A percentile compares a stretch with the other conserved stretches of the same genome.
phyloP scores from a whole-genome alignment of 2,329 filamentous ascomycete species.

The Phoma sp. region DNA sequence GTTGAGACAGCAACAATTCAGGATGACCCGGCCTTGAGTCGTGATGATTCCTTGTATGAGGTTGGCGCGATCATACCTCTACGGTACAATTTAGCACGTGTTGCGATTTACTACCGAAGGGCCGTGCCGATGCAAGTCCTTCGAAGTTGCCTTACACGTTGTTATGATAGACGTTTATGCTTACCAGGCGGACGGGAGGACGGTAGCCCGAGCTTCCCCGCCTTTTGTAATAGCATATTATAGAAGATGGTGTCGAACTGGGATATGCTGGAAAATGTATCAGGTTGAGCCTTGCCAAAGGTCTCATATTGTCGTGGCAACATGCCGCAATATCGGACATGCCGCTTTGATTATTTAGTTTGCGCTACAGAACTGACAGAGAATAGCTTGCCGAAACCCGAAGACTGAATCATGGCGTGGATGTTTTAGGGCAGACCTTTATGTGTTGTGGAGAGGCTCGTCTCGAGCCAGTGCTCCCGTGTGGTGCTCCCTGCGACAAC shows the following conservation, averaged over 20 bases:
- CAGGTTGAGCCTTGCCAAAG: not conserved
- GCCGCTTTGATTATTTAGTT: not conserved
- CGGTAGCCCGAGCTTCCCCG: slow-evolving; percentile 15
- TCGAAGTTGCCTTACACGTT: not conserved
- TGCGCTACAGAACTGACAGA: not conserved
- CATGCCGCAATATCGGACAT: slow-evolving; percentile 1
- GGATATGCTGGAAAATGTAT: not conserved
- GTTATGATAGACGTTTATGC: slow-evolving; percentile 7
- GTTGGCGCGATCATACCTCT: not conserved
- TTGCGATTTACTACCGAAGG: not conserved
- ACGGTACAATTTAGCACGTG: not conserved
- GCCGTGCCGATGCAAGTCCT: not conserved
- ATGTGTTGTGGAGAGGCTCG: slow-evolving; percentile 9
- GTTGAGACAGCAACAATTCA: not conserved
- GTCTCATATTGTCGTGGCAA: slow-evolving; percentile 1
- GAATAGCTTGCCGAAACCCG: slow-evolving; percentile 8
- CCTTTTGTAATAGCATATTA: slow-evolving; percentile 7
- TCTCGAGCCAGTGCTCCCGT: slow-evolving; percentile 13
- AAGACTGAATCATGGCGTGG: slow-evolving; percentile 2
- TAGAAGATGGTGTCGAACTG: not conserved
- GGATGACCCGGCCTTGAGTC: slow-evolving; percentile 4
- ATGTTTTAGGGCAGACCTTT: not conserved
- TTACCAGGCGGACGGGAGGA: slow-evolving; percentile 14
- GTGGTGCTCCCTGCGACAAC: slow-evolving; percentile 16
- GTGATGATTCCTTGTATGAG: slow-evolving; percentile 8